Evolutionary conservation across 75 land plant genomes (phyloP).

Genomic region (Picea sitchensis): DNA sequence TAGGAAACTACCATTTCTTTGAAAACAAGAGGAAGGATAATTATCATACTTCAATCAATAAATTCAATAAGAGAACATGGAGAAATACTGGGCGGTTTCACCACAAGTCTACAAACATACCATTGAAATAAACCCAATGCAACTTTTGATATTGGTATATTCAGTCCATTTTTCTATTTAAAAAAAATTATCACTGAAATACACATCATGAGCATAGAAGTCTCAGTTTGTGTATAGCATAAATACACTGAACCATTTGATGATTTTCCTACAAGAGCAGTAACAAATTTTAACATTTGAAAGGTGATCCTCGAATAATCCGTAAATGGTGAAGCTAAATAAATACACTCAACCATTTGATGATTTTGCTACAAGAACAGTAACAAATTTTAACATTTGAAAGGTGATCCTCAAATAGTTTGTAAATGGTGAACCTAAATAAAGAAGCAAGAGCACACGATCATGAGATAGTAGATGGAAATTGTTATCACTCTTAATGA

Average conservation of each 20-base stretch:
- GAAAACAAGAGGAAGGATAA: neutral
- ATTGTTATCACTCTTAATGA: too few species aligned
- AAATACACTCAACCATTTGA: neutral
- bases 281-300: too few species aligned
- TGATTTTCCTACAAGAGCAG: too few species aligned
- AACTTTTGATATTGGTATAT: neutral
- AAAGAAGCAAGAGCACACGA: too few species aligned
- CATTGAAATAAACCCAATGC: neutral
- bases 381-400: too few species aligned
- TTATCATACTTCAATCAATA: neutral
- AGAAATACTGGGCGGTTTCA: neutral
- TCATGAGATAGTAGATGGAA: too few species aligned
- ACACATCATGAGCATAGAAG: neutral
- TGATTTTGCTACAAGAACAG: too few species aligned
- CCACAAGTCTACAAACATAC: neutral
- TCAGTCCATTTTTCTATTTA: neutral
- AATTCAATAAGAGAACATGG: too few species aligned
- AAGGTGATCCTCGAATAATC: too few species aligned
- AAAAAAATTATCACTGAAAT: neutral
- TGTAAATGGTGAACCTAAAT: too few species aligned
- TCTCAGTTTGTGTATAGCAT: neutral
- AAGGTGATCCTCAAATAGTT: too few species aligned
- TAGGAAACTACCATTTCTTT: neutral
- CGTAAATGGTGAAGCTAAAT: too few species aligned
- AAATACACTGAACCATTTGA: neutral